Conservation (phyloP, 2,329 filamentous ascomycete genomes). For the Exophiala dermatitidis region DNA sequence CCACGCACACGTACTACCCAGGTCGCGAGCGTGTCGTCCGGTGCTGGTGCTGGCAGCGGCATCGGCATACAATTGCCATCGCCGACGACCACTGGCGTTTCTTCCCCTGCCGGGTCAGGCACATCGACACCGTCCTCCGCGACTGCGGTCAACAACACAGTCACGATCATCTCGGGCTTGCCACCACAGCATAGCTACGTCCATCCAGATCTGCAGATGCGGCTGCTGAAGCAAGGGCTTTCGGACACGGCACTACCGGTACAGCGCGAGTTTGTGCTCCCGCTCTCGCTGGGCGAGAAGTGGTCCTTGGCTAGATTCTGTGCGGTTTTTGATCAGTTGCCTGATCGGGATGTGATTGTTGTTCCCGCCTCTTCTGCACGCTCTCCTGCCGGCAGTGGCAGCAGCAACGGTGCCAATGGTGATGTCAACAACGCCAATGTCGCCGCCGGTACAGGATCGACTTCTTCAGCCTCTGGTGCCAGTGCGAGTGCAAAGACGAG, state of each 20-base stretch:
- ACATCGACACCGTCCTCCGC: slow-evolving; percentile 3
- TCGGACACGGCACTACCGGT: slow-evolving; percentile 41
- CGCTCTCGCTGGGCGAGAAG: slow-evolving; percentile 51
- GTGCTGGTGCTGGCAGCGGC: background rate
- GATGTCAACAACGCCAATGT: too few relatives aligned
- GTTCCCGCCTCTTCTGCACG: slow-evolving; percentile 13
- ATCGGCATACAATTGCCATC: background rate
- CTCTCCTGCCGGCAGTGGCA: background rate
- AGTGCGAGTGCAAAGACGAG: slow-evolving; percentile 28
- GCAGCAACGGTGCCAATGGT: background rate
- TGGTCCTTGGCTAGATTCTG: slow-evolving; percentile 53
- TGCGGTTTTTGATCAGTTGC: slow-evolving; percentile 50
- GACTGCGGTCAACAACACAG: slow-evolving; percentile 29
- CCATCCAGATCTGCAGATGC: slow-evolving; percentile 59
- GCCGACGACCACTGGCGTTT: slow-evolving; percentile 6
- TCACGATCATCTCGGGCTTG: slow-evolving; percentile 53
- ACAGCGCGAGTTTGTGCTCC: slow-evolving; percentile 54
- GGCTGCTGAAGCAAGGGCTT: slow-evolving; percentile 48
- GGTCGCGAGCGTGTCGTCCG: background rate
- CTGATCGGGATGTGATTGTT: slow-evolving; percentile 28
- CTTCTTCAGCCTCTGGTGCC: slow-evolving; percentile 25
- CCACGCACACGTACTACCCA: background rate
- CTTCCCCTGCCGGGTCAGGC: slow-evolving; percentile 6
- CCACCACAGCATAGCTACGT: slow-evolving; percentile 55
- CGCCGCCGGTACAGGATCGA: too few relatives aligned